phyloP scores from a whole-genome alignment of 2,329 filamentous ascomycete genomes.

The Aspergillus melleus region DNA sequence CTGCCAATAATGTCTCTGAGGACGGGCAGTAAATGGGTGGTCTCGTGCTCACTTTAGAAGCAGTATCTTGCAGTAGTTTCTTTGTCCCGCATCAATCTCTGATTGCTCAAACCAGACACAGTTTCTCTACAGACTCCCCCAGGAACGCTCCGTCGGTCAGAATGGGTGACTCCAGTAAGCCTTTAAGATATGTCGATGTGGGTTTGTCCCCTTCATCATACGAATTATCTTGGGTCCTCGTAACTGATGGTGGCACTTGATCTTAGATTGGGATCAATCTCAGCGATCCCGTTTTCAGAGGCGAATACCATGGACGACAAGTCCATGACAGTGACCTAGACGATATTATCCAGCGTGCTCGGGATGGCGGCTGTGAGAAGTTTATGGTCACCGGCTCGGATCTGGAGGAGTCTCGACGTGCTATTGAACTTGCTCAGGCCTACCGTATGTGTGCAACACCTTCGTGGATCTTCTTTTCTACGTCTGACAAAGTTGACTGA shows the following conservation, averaged over 20 bases:
- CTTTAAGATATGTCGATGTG: slow-evolving; percentile 51
- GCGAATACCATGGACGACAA: slow-evolving; percentile 77
- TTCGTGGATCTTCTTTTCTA: slow-evolving; percentile 1
- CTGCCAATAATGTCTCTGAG: not conserved
- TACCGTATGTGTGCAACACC: slow-evolving; percentile 64
- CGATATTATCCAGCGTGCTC: slow-evolving; percentile 75
- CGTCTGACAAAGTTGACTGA: slow-evolving; percentile 9
- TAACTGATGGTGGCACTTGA: slow-evolving; percentile 15
- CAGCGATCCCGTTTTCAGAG: slow-evolving; percentile 85
- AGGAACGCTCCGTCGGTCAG: slow-evolving; percentile 14
- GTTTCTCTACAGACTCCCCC: slow-evolving; percentile 13
- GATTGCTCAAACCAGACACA: slow-evolving; percentile 4
- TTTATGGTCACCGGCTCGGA: slow-evolving; percentile 94
- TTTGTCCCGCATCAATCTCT: not conserved
- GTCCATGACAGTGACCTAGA: slow-evolving; percentile 47
- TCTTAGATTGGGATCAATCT: slow-evolving; percentile 86
- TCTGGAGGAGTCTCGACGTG: slow-evolving; percentile 72
- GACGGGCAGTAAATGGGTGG: not conserved
- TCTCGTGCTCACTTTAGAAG: slow-evolving; percentile 5
- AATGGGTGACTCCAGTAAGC: slow-evolving; percentile 36
- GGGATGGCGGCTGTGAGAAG: slow-evolving; percentile 77
- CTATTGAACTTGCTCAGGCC: slow-evolving; percentile 69
- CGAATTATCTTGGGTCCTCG: not conserved
- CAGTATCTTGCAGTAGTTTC: slow-evolving; percentile 8
- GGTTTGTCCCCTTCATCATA: slow-evolving; percentile 19